Conservation (phyloP, 257 asterid species). For the Penstemon eatonii region DNA sequence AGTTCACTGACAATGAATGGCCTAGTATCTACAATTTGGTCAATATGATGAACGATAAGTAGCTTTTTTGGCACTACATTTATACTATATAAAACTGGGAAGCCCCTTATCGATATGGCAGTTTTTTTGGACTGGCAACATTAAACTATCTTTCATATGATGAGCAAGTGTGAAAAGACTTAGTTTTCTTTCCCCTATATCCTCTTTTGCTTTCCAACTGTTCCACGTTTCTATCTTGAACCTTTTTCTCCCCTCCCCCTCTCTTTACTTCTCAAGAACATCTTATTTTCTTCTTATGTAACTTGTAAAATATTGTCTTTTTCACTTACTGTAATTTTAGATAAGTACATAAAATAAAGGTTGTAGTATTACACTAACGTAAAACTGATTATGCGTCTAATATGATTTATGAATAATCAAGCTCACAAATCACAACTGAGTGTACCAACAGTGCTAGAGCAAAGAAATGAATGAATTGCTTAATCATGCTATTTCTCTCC, state of each 20-base stretch:
- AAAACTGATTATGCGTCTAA: background rate
- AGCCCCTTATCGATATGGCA: too few species aligned
- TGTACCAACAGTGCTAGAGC: background rate
- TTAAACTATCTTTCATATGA: too few species aligned
- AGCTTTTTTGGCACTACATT: background rate
- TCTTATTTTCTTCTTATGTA: too few species aligned
- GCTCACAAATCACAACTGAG: background rate
- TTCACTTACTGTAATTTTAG: background rate
- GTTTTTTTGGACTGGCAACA: too few species aligned
- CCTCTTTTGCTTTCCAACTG: background rate
- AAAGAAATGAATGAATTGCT: constrained; percentile 7
- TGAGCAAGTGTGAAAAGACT: too few species aligned
- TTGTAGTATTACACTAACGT: background rate
- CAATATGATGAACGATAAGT: constrained; percentile 13
- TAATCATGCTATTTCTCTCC: constrained; percentile 4
- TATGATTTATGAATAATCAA: background rate
- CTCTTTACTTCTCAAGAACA: too few species aligned
- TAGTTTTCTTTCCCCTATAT: background rate
- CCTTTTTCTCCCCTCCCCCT: too few species aligned
- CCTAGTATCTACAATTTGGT: background rate
- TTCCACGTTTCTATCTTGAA: background rate
- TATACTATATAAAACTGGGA: too few species aligned
- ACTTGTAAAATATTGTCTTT: background rate
- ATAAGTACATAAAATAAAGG: background rate
- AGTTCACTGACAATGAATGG: constrained; percentile 13